These are phyloP conservation scores for Pseudozyma pruni DNA, from an alignment of 1,284 basidiomycete species.

Conservation along the genomic window DNA sequence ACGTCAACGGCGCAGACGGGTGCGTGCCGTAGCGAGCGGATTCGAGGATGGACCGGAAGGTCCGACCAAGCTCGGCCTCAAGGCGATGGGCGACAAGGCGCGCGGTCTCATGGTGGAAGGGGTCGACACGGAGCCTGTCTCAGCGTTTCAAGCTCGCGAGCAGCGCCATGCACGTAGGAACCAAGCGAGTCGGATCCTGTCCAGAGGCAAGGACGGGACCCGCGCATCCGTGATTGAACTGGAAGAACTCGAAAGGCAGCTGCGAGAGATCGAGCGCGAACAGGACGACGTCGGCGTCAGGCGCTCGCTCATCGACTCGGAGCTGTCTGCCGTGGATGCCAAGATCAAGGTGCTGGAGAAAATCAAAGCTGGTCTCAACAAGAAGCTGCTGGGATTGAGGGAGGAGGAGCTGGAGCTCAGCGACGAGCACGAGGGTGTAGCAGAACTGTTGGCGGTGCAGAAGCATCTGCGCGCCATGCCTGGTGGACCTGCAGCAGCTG, in stretches of 20 bases:
- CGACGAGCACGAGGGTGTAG: conserved; percentile 72
- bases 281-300: conserved; percentile 59
- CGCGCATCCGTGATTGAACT: conserved; percentile 39
- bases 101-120: conserved; percentile 58
- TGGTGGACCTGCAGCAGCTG: conserved; percentile 60
- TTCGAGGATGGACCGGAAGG: conserved; percentile 48
- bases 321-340: conserved; percentile 54
- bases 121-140: conserved; percentile 31
- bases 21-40: conserved; percentile 47
- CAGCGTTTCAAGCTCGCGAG: conserved; percentile 47
- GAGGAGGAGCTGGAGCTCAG: conserved; percentile 96
- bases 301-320: conserved; percentile 47
- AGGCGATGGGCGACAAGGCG: conserved; percentile 59
- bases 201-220: conserved; percentile 45
- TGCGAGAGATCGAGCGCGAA: conserved; percentile 60
- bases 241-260: conserved; percentile 62
- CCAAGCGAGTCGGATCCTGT: conserved; percentile 42
- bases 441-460: conserved; percentile 61
- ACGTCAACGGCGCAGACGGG: conserved; percentile 53
- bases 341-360: conserved; percentile 77
- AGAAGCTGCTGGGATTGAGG: conserved; percentile 84
- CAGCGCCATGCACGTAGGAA: conserved; percentile 45
- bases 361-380: conserved; percentile 82
- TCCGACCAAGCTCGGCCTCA: conserved; percentile 55
- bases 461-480: conserved; percentile 64